Conservation (phyloP, 495 filamentous ascomycete species). For the Margaritispora aquatica region DNA sequence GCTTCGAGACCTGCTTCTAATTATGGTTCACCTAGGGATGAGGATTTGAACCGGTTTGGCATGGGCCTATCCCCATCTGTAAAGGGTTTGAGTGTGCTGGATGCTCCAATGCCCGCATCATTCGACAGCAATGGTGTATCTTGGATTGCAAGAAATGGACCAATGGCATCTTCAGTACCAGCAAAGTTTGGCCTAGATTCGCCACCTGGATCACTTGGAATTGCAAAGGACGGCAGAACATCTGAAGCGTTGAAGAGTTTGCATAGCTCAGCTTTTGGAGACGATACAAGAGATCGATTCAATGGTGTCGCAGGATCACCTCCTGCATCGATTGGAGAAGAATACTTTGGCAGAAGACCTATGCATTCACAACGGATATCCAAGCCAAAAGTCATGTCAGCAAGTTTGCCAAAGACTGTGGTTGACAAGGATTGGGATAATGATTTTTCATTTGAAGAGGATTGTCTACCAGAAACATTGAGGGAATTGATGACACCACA, state of each 20-base stretch:
- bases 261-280: slow-evolving; percentile 80
- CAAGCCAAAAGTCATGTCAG: slow-evolving; percentile 70
- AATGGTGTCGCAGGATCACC: slow-evolving; percentile 56
- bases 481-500: slow-evolving; percentile 89
- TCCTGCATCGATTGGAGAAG: slow-evolving; percentile 48
- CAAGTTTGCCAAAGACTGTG: slow-evolving; percentile 64
- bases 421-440: slow-evolving; percentile 76
- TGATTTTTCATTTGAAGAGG: slow-evolving; percentile 87
- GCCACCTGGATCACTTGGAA: slow-evolving; percentile 66
- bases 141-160: slow-evolving; percentile 80
- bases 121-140: slow-evolving; percentile 97
- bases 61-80: slow-evolving; percentile 68
- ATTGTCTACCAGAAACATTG: slow-evolving; percentile 79
- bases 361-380: slow-evolving; percentile 81
- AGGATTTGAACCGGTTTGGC: slow-evolving; percentile 48
- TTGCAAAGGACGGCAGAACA: slow-evolving; percentile 49
- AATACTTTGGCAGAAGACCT: slow-evolving; percentile 62
- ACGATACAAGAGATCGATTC: slow-evolving; percentile 47
- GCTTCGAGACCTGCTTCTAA: slow-evolving; percentile 69
- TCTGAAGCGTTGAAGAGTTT: slow-evolving; percentile 73
- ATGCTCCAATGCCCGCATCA: slow-evolving; percentile 89
- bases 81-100: slow-evolving; percentile 74
- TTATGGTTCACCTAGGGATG: slow-evolving; percentile 85
- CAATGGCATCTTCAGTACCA: slow-evolving; percentile 88
- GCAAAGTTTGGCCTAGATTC: slow-evolving; percentile 90